These are phyloP conservation scores for Pythium rishiriense DNA, from an alignment of 352 stramenopile species.

Conservation along the genomic window DNA sequence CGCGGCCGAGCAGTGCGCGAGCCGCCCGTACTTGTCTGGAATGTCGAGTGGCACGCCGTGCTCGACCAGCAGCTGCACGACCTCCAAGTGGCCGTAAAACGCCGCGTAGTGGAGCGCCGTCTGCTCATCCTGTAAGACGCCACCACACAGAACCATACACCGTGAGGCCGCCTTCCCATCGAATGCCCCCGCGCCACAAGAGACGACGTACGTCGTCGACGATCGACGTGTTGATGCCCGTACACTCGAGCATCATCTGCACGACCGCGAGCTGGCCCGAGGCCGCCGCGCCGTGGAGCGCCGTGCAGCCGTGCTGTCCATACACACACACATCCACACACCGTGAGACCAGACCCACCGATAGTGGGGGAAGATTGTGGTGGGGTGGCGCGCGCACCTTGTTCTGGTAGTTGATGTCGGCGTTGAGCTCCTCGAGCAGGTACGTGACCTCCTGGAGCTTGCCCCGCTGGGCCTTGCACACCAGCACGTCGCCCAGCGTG, in stretches of 20 bases:
- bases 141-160: background rate
- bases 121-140: conserved; percentile 58
- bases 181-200: background rate
- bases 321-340: conserved; percentile 1
- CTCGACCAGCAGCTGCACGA: conserved; percentile 84
- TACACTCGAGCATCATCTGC: conserved; percentile 69
- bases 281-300: conserved; percentile 71
- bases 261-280: conserved; percentile 82
- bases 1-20: conserved; percentile 79
- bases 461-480: conserved; percentile 82
- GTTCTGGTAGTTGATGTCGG: conserved; percentile 88
- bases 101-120: conserved; percentile 84
- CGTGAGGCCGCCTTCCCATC: background rate
- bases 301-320: conserved; percentile 75
- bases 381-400: conserved; percentile 38
- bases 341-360: background rate
- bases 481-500: conserved; percentile 83
- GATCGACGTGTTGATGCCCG: conserved; percentile 55
- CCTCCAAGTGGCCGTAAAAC: conserved; percentile 86
- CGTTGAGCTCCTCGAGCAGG: conserved; percentile 69
- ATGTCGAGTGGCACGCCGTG: conserved; percentile 78
- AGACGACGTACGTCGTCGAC: conserved; percentile 75
- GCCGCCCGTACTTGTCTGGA: conserved; percentile 80
- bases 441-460: conserved; percentile 81
- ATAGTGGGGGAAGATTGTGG: too few species aligned